Evolutionary conservation across 306 rosid species (phyloP).

Genomic region (Acacia crassicarpa): DNA sequence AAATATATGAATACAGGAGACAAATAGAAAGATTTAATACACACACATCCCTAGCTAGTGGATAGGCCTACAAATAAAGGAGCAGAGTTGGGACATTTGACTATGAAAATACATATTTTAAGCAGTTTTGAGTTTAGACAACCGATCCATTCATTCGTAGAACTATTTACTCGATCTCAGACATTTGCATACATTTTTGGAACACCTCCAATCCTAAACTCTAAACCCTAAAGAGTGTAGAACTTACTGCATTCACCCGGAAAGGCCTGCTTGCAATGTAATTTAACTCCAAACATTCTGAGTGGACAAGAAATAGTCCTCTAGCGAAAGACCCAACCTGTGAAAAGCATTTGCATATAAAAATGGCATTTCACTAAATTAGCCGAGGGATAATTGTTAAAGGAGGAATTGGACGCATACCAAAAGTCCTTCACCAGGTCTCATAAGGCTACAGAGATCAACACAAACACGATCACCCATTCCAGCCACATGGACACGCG

Average conservation of each 20-base stretch:
- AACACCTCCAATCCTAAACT: too few species aligned
- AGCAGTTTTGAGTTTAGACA: not conserved
- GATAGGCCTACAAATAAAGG: too few species aligned
- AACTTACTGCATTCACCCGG: constrained; percentile 90
- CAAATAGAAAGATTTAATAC: not conserved
- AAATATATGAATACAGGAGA: not conserved
- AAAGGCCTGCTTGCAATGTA: constrained; percentile 95
- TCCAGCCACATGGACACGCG: constrained; percentile 65
- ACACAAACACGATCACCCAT: constrained; percentile 98
- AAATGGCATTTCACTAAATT: constrained; percentile 9
- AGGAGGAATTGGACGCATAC: constrained; percentile 44
- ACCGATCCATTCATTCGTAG: not conserved
- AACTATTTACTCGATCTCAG: too few species aligned
- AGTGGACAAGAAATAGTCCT: constrained; percentile 87
- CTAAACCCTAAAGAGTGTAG: not conserved
- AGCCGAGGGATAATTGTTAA: constrained; percentile 10
- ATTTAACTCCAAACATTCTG: constrained; percentile 92
- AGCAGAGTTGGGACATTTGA: not conserved
- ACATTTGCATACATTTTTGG: too few species aligned
- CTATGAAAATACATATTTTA: not conserved
- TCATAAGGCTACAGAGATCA: constrained; percentile 90
- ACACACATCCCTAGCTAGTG: too few species aligned
- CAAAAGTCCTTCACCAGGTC: constrained; percentile 92
- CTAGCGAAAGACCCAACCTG: constrained; percentile 94
- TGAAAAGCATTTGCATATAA: constrained; percentile 10